Base-by-base conservation (phyloP, 352 stramenopile genomes). In the Globisporangium cylindrosporum region DNA sequence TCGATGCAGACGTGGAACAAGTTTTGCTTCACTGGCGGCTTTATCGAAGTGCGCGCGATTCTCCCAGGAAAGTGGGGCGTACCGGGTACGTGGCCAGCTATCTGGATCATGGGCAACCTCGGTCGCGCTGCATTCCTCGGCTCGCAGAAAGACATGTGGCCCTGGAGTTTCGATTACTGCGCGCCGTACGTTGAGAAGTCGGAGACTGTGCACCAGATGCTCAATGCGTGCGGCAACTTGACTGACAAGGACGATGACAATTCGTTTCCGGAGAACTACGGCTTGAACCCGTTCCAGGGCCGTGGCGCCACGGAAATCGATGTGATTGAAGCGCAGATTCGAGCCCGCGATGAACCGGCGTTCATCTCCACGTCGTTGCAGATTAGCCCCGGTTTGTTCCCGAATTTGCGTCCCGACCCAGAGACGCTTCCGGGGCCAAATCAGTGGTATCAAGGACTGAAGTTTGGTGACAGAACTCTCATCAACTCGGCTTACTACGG, bases 31-130 rank as follows among this genome's bases (percentile, higher is more conserved):
- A 99, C 97, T 3, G 97, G 97, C 63, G 97, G 97, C 24, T 98
- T 97, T 57, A 73, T 99, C 6, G 96, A 99, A 76, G 94, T 99
- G 36, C 73, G 84, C 48, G 93, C 97, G 34, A 95, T 98, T 67
- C 76, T 99, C 29, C 97, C 97, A 0, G 97, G 97, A 22, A 98
- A 98, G 72, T 95, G 89, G 71, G 87, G 93, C 62, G 94, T 98
- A 70, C 93, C 93, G 0, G 97, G 97, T 38, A 93, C 98, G 25
- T 99, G 97, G 97, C 97, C 97, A 0, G 97, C 97, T 54, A 94
- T 99, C 69, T 99, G 97, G 97, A 88, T 99, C 69, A 90, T 99
- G 73, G 97, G 97, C 36, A 99, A 99, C 83, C 77, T 99, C n/a
- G 97, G 96, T 14, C 82, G 97, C 43, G 96, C 97, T 0, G 97